A percentile compares a stretch with the other conserved stretches of the same genome.
Evolutionary conservation across 2,329 filamentous ascomycete species (phyloP).

Genomic region (Microascus cirrosus): DNA sequence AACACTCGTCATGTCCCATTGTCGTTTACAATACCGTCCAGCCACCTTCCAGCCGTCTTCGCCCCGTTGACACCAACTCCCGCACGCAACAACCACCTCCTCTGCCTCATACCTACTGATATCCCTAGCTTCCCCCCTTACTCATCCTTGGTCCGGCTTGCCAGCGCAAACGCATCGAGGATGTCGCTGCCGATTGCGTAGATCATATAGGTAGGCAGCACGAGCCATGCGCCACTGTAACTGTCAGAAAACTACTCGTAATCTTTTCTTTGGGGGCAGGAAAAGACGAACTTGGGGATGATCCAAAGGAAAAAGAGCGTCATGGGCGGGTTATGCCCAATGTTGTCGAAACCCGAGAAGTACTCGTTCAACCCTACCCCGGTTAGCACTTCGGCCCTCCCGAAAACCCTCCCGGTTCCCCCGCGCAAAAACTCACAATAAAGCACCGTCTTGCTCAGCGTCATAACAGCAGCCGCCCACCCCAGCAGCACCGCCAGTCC

Average conservation of each 20-base stretch:
- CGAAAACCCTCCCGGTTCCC: not conserved
- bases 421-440: conserved; percentile 37
- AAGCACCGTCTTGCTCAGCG: conserved; percentile 48
- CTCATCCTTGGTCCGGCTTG: conserved; percentile 27
- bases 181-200: conserved; percentile 36
- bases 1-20: too few relatives aligned
- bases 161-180: conserved; percentile 29
- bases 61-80: too few relatives aligned
- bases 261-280: not conserved
- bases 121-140: conserved; percentile 12
- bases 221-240: conserved; percentile 41
- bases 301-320: conserved; percentile 43
- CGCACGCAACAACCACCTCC: too few relatives aligned
- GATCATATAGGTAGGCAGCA: conserved; percentile 41
- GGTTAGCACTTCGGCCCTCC: not conserved
- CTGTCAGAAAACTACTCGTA: not conserved
- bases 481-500: conserved; percentile 34
- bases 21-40: too few relatives aligned
- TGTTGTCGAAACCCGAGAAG: conserved; percentile 42
- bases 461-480: conserved; percentile 47
- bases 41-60: too few relatives aligned
- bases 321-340: conserved; percentile 38
- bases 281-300: conserved; percentile 40
- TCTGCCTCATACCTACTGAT: not conserved
- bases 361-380: conserved; percentile 42